Evolutionary conservation across 768 basidiomycete species (phyloP).

Genomic region (Tricholoma flavovirens): DNA sequence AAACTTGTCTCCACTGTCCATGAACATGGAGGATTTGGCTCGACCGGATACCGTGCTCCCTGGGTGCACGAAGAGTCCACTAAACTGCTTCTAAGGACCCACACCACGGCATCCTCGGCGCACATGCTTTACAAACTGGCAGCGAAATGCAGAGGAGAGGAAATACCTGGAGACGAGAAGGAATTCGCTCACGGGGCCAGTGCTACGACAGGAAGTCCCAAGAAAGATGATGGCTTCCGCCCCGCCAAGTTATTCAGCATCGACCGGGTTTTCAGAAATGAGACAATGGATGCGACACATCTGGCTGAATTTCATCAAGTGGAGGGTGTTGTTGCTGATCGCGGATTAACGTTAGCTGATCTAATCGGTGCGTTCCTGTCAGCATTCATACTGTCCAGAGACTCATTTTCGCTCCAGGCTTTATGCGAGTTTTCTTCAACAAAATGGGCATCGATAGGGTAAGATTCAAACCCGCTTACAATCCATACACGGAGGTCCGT

Average conservation of each 20-base stretch:
- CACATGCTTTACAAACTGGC: constrained; percentile 94
- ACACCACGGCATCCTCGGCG: constrained; percentile 93
- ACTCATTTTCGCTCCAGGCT: constrained; percentile 46
- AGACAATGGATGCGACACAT: constrained; percentile 98
- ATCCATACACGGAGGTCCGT: constrained; percentile 89
- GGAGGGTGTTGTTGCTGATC: constrained; percentile 98
- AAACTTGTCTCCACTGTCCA: constrained; percentile 79
- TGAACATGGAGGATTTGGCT: constrained; percentile 83
- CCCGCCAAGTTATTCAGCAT: constrained; percentile 96
- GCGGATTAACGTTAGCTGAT: constrained; percentile 86
- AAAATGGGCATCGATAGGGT: constrained; percentile 96
- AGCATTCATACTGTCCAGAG: not conserved
- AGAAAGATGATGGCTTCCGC: constrained; percentile 68
- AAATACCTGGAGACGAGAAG: constrained; percentile 33
- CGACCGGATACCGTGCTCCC: constrained; percentile 94
- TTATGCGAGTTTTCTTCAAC: constrained; percentile 97
- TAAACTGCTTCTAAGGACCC: constrained; percentile 90
- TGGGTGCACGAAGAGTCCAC: constrained; percentile 91
- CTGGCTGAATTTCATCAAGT: constrained; percentile 99
- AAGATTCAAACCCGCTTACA: constrained; percentile 98
- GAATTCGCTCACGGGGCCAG: constrained; percentile 35
- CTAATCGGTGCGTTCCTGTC: constrained; percentile 65
- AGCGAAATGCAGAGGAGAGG: constrained; percentile 68
- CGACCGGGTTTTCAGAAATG: constrained; percentile 97
- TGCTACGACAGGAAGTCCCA: constrained; percentile 22